Conservation (phyloP, 495 filamentous ascomycete species). For the Aspergillus olivimuriae region DNA sequence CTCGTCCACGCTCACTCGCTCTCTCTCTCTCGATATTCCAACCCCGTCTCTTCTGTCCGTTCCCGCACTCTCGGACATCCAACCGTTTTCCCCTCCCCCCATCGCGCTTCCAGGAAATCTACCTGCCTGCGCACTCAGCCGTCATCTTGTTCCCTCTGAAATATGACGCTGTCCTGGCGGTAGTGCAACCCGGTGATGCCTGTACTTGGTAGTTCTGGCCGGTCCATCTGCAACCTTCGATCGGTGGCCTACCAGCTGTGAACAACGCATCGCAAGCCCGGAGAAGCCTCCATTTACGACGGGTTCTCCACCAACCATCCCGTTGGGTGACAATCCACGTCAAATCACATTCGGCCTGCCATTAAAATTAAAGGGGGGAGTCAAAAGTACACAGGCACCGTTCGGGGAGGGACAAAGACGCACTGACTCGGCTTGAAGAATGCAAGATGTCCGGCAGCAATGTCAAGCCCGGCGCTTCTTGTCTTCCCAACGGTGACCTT, state of each 20-base stretch:
- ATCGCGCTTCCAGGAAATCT: background rate
- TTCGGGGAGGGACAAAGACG: background rate
- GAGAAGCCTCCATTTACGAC: slow-evolving; percentile 25
- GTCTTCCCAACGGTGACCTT: slow-evolving; percentile 28
- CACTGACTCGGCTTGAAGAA: slow-evolving; percentile 23
- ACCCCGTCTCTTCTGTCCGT: too few relatives aligned
- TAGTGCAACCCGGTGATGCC: slow-evolving; percentile 34
- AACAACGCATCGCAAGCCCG: slow-evolving; percentile 40
- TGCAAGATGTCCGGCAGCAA: slow-evolving; percentile 45
- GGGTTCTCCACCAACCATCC: slow-evolving; percentile 23
- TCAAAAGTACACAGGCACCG: slow-evolving; percentile 3
- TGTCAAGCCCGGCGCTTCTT: slow-evolving; percentile 37
- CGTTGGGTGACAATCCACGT: slow-evolving; percentile 7
- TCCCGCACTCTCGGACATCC: too few relatives aligned
- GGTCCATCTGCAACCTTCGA: slow-evolving; percentile 31
- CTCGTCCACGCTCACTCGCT: too few relatives aligned
- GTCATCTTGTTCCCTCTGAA: slow-evolving; percentile 21
- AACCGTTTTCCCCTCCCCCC: too few relatives aligned
- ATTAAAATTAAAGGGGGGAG: slow-evolving; percentile 4
- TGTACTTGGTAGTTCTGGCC: slow-evolving; percentile 37
- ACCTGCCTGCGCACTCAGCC: slow-evolving; percentile 7
- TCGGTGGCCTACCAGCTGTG: slow-evolving; percentile 36
- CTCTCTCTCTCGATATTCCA: too few relatives aligned
- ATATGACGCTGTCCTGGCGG: slow-evolving; percentile 37
- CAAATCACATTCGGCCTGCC: background rate